phyloP scores from a whole-genome alignment of 306 rosid genomes.

The Chamaecrista fasciculata region DNA sequence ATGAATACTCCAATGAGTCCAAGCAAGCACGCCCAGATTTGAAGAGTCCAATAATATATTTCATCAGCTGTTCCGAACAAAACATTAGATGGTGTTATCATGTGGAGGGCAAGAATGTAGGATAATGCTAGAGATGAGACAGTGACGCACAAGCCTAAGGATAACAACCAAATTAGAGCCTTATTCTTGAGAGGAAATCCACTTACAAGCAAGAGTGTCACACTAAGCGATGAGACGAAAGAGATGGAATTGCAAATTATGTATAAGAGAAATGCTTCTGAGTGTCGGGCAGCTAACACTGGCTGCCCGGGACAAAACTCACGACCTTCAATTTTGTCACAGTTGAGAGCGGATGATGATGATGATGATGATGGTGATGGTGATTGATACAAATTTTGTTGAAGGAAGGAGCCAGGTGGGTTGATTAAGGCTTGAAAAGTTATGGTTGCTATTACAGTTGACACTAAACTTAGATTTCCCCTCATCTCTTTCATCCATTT shows the following conservation, averaged over 20 bases:
- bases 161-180: neutral
- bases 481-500: neutral
- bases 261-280: neutral
- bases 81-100: too few relatives aligned
- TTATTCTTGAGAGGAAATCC: neutral
- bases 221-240: neutral
- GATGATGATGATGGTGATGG: neutral
- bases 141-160: neutral
- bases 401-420: neutral
- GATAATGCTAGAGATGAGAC: neutral
- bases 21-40: too few relatives aligned
- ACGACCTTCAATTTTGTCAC: neutral
- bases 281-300: neutral
- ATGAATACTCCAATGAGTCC: too few relatives aligned
- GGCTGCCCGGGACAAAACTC: neutral
- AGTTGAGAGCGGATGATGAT: fast-evolving
- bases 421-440: neutral
- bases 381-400: too few relatives aligned
- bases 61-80: too few relatives aligned
- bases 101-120: neutral
- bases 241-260: neutral
- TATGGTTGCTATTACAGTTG: neutral
- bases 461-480: neutral
- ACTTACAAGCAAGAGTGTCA: neutral
- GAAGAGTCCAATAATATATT: too few relatives aligned